Evolutionary conservation across 768 basidiomycete species (phyloP).

Genomic region (Multifurca ochricompacta): DNA sequence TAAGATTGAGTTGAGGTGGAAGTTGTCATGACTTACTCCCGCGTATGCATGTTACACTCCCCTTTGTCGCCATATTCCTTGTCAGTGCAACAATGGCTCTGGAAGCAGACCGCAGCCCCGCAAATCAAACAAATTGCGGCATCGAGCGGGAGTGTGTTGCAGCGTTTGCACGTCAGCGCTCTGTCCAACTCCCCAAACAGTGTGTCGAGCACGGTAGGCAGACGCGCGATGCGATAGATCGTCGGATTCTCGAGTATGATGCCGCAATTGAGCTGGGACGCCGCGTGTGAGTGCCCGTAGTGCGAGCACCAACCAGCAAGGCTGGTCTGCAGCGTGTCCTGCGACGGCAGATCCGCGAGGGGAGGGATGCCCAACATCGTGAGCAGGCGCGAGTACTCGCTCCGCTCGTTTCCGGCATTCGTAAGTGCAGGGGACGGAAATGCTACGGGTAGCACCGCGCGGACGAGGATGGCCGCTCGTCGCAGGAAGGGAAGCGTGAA

Average conservation of each 20-base stretch:
- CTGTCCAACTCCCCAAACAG: conserved; percentile 72
- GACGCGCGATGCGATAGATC: conserved; percentile 71
- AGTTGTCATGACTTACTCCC: conserved; percentile 55
- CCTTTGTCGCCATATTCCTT: conserved; percentile 58
- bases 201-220: conserved; percentile 78
- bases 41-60: conserved; percentile 92
- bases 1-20: no score
- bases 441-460: conserved; percentile 58
- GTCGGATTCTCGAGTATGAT: conserved; percentile 76
- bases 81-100: conserved; percentile 87
- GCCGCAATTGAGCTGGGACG: conserved; percentile 71
- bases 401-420: conserved; percentile 33
- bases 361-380: conserved; percentile 69
- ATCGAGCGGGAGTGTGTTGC: conserved; percentile 70
- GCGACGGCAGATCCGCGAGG: conserved; percentile 68
- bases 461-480: conserved; percentile 76
- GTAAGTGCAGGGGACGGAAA: conserved; percentile 44
- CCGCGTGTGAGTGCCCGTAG: conserved; percentile 73
- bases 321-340: conserved; percentile 85
- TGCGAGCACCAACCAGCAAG: conserved; percentile 87
- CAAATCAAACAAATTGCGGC: conserved; percentile 92
- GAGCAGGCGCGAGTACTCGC: conserved; percentile 78
- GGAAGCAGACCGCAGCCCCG: conserved; percentile 80
- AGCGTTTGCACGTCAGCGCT: conserved; percentile 64
- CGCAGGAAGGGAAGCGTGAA: conserved; percentile 92